These are phyloP conservation scores for Lipomyces oligophaga DNA, from an alignment of 805 yeast species.

Conservation along the genomic window DNA sequence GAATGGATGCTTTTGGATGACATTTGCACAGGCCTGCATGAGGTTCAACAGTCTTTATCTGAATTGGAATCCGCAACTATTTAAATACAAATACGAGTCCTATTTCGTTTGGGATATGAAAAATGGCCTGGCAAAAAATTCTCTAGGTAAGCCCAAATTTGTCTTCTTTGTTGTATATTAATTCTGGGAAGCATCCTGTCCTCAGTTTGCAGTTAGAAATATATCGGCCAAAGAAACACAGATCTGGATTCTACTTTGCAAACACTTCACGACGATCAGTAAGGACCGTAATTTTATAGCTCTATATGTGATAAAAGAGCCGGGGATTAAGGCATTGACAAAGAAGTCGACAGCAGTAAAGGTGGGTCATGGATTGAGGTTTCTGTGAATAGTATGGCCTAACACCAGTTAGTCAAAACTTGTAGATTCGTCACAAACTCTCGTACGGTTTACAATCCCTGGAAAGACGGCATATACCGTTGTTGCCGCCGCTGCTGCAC, in stretches of 20 bases:
- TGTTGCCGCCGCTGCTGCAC: conserved; percentile 7
- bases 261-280: conserved; percentile 4
- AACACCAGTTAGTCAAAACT: conserved; percentile 5
- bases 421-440: conserved; percentile 20
- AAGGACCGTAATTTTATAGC: conserved; percentile 15
- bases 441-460: conserved; percentile 16
- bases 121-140: not conserved
- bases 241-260: conserved; percentile 19
- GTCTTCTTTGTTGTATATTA: not conserved
- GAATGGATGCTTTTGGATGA: conserved; percentile 32
- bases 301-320: conserved; percentile 9
- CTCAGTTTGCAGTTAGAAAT: conserved; percentile 20
- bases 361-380: conserved; percentile 4
- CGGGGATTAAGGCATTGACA: conserved; percentile 13
- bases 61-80: conserved; percentile 55
- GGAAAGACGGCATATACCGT: conserved; percentile 12
- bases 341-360: conserved; percentile 1
- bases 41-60: conserved; percentile 54
- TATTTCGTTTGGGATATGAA: conserved; percentile 20
- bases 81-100: conserved; percentile 7
- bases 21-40: conserved; percentile 37
- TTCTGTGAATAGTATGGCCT: not conserved
- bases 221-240: not conserved
- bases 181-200: conserved; percentile 9
- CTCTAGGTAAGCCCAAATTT: conserved; percentile 6